Percentiles rank a stretch among this genome's conserved stretches.
Conservation (phyloP, 2,329 filamentous ascomycete genomes). For the Fusarium ambrosium region DNA sequence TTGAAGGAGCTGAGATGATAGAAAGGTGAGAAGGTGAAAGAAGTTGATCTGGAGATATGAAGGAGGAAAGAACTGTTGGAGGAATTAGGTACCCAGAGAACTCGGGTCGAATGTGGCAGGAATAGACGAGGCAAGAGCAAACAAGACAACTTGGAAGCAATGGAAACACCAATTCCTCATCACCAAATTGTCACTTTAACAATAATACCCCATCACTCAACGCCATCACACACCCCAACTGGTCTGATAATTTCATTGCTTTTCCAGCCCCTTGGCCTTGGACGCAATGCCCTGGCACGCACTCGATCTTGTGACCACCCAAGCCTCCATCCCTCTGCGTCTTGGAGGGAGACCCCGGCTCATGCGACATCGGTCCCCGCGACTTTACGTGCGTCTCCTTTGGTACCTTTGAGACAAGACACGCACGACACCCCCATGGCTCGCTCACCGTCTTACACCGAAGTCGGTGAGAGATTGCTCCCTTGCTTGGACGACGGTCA, state of each 20-base stretch:
- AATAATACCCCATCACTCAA: background rate
- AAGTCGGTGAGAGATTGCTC: constrained; percentile 39
- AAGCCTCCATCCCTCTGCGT: constrained; percentile 44
- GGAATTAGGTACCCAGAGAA: no score
- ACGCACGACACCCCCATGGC: constrained; percentile 5
- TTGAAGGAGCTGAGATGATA: background rate
- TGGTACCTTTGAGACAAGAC: constrained; percentile 4
- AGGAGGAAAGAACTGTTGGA: background rate
- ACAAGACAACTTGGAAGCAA: constrained; percentile 15
- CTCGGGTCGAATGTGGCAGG: background rate
- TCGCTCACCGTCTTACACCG: constrained; percentile 45
- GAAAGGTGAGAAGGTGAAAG: background rate
- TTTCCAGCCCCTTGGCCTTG: constrained; percentile 30
- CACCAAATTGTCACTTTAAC: background rate
- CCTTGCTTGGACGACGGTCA: constrained; percentile 33
- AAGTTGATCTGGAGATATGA: background rate
- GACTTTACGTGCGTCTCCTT: constrained; percentile 27
- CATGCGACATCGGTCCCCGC: constrained; percentile 45
- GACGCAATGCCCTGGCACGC: constrained; percentile 36
- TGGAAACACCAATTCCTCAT: constrained; percentile 21
- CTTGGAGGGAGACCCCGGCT: constrained; percentile 34
- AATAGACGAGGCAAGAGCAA: constrained; percentile 32
- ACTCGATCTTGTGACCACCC: constrained; percentile 48
- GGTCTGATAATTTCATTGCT: constrained; percentile 34
- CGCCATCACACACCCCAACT: constrained; percentile 12